Evolutionary conservation across 805 yeast species (phyloP), one percentile per base, ranked within the genome.

Genomic region (Kazachstania taianensis): DNA sequence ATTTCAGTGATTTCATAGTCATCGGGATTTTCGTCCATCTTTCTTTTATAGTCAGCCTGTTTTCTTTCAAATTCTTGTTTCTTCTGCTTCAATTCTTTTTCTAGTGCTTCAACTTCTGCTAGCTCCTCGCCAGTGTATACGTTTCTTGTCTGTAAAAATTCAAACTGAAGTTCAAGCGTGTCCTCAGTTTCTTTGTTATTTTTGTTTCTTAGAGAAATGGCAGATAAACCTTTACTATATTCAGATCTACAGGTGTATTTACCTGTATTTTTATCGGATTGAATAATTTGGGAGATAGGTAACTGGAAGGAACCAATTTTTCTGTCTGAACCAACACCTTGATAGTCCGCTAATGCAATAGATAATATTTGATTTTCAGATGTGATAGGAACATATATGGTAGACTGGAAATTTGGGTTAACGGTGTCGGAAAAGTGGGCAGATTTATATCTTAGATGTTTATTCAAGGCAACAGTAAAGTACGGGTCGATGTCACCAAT

Each of bases 401-500:
- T 77, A 36, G 69, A 69, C 48, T 79, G 69, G 57, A 70, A 82
- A n/a, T 50, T 46, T 3, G 89, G 87, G 39, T 72, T 62, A 23
- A 66, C 51, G 2, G 75, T 66, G 33, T 72, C 67, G 9, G 74
- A 70, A 44, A 70, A 70, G 37, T 71, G 71, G 1, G 61, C 52
- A 2, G 92, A 75, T 42, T 64, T 67, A 36, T 69, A 79, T 41
- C 66, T 67, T 27, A 72, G 50, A 51, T 71, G 72, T 45, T 80
- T 81, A 48, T 77, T 75, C 39, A 73, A 56, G 25, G 72, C 49
- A 7, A 81, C 66, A 40, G 72, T 67, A 27, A 78, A 74, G 48
- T 80, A 81, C 4, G 94, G 92, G 57, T 82, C 87, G 48, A 81
- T 75, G 38, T 70, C 73, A 38, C 92, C 89, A 34, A 80, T 70